Base-by-base conservation (phyloP, 768 basidiomycete genomes). In the Suillus cothurnatus region DNA sequence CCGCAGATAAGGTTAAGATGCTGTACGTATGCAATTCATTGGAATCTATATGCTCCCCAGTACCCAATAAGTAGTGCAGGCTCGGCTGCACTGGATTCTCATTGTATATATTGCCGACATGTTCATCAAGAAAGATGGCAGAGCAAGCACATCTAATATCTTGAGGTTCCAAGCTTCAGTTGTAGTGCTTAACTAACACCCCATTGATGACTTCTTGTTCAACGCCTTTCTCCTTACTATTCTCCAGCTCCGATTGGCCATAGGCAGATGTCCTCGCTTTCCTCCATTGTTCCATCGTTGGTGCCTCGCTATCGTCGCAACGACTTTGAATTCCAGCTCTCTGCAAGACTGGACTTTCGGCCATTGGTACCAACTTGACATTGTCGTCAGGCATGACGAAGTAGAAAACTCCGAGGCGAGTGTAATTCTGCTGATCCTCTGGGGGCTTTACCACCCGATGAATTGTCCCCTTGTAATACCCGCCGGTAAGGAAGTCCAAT, bases 381-480 rank as follows among this genome's bases (percentile, higher is more conserved):
- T 80, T 70, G 70, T 88, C 86, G 66, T 88, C 82, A 0, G 82
- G 74, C 79, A 81, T 77, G 38, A 73, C 74, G 68, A 89, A 89
- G 73, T 88, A 88, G 71, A 88, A 87, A 3, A 82, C 78, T 0
- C 88, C 87, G 2, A 88, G 77, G 11, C 87, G 84, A 19, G 82
- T 77, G 66, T 79, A 74, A 36, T 71, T 72, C 36, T 75, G 82
- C 67, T 89, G 88, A 65, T 88, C 86, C 0, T 71, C 68, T 12
- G 87, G 88, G 2, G 87, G 88, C 68, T 85, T 84, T 4, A 86
- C 78, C 21, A 89, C 87, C 17, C 87, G 83, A 68, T 89, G 88
- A 59, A 88, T 83, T 1, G 87, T 88, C 15, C 82, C 84, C 38
- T 79, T 81, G 73, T 88, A 88, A 67, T 78, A 87, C 1, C 86